Evolutionary conservation across 805 yeast species (phyloP).

Genomic region (Metschnikowia drakensbergensis): DNA sequence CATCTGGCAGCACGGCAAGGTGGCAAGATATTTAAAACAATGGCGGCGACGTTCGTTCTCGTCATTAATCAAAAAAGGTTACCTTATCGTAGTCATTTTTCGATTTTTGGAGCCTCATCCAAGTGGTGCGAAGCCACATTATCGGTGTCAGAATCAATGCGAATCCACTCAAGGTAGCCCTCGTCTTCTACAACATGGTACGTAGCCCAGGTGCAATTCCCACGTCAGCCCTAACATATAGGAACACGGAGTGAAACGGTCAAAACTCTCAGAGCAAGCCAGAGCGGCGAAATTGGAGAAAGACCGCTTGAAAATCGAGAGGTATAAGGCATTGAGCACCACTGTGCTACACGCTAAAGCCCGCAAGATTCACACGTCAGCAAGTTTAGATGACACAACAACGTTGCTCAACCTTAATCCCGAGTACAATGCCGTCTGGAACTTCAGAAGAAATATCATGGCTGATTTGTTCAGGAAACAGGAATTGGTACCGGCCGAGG

Average conservation of each 20-base stretch:
- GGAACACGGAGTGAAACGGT: conserved; percentile 73
- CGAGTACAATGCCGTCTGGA: conserved; percentile 88
- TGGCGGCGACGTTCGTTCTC: too few relatives aligned
- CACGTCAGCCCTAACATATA: conserved; percentile 11
- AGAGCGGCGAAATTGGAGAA: conserved; percentile 45
- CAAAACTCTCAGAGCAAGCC: conserved; percentile 53
- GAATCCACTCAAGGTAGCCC: neutral
- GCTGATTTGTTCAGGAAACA: conserved; percentile 22
- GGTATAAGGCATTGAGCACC: conserved; percentile 47
- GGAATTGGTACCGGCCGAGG: conserved; percentile 7
- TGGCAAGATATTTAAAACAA: too few relatives aligned
- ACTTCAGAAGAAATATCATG: conserved; percentile 74
- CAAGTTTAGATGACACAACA: conserved; percentile 52
- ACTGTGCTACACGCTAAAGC: conserved; percentile 36
- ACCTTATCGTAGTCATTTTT: too few relatives aligned
- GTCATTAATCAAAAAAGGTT: too few relatives aligned
- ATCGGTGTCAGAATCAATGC: neutral
- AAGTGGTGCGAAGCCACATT: neutral
- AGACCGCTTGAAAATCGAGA: conserved; percentile 59
- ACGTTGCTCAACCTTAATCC: conserved; percentile 65
- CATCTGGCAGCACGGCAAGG: too few relatives aligned
- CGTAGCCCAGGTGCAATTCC: neutral
- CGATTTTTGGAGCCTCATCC: neutral
- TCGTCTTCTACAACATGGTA: conserved; percentile 8
- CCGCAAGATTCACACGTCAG: conserved; percentile 19